Percentiles rank a stretch among this genome's conserved stretches.
These are phyloP conservation scores for Plasmodium sp. DNA, from an alignment of 169 alveolate species.

Conservation along the genomic window DNA sequence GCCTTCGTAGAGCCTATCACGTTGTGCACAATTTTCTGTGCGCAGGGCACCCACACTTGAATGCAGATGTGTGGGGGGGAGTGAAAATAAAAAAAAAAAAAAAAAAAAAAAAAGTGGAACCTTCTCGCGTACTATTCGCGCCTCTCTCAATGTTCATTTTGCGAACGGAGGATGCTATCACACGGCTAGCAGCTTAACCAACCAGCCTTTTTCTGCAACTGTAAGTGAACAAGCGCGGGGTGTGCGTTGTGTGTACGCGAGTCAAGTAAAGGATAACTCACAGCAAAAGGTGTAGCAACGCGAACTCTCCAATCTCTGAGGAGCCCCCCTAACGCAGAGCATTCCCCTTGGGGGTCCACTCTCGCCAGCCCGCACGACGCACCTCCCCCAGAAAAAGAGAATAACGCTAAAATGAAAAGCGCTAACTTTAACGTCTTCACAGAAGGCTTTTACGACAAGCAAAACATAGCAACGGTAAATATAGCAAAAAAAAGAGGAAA, in stretches of 20 bases:
- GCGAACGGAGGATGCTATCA: neutral
- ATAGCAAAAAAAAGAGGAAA: neutral
- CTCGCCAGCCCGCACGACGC: too few relatives aligned
- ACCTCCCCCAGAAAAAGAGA: neutral
- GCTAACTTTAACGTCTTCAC: neutral
- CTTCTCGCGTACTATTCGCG: neutral
- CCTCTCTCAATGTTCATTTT: neutral
- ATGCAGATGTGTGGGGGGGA: neutral
- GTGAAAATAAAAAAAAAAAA: neutral
- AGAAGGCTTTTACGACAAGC: slow-evolving; percentile 23
- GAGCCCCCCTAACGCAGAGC: neutral
- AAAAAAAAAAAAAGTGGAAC: neutral
- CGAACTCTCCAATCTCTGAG: too few relatives aligned
- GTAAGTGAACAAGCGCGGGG: neutral
- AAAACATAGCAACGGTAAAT: slow-evolving; percentile 13
- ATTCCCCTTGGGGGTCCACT: neutral
- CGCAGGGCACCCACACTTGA: neutral
- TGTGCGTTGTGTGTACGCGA: neutral
- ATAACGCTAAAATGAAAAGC: neutral
- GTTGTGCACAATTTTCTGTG: neutral
- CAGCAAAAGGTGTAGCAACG: too few relatives aligned
- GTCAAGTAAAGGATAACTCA: neutral
- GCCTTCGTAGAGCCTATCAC: neutral
- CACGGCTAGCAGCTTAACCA: too few relatives aligned
- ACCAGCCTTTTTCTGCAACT: neutral